Conservation (phyloP, 345 rosid species). For the Acer negundo region DNA sequence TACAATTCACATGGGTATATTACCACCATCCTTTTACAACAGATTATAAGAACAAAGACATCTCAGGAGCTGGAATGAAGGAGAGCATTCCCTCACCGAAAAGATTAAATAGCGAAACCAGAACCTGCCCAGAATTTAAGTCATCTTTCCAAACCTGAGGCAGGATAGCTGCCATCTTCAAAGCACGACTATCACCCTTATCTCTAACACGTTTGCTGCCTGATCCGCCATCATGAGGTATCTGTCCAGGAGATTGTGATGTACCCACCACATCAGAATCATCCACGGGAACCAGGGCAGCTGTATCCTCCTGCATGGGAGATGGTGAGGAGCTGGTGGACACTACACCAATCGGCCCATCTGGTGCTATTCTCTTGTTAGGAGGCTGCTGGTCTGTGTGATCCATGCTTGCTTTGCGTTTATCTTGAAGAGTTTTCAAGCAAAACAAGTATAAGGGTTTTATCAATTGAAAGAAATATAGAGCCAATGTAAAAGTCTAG, state of each 20-base stretch:
- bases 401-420: conserved; percentile 51
- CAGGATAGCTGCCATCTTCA: conserved; percentile 52
- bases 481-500: not conserved
- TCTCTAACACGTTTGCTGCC: conserved; percentile 25
- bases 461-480: not conserved
- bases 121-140: conserved; percentile 59
- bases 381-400: conserved; percentile 46
- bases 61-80: conserved; percentile 77
- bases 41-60: conserved; percentile 65
- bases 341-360: conserved; percentile 39
- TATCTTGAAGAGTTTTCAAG: conserved; percentile 40
- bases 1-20: conserved; percentile 1
- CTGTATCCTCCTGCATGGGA: conserved; percentile 43
- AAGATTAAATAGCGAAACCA: conserved; percentile 61
- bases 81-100: conserved; percentile 75
- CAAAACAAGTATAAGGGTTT: not conserved
- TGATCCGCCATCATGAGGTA: conserved; percentile 28
- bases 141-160: conserved; percentile 82
- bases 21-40: conserved; percentile 16
- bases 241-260: conserved; percentile 42
- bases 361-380: conserved; percentile 55
- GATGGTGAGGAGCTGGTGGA: conserved; percentile 35
- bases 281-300: conserved; percentile 28
- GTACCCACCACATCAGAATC: conserved; percentile 40
- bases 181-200: conserved; percentile 26